Conservation (phyloP, 2,329 filamentous ascomycete species). For the Talaromyces sp. region DNA sequence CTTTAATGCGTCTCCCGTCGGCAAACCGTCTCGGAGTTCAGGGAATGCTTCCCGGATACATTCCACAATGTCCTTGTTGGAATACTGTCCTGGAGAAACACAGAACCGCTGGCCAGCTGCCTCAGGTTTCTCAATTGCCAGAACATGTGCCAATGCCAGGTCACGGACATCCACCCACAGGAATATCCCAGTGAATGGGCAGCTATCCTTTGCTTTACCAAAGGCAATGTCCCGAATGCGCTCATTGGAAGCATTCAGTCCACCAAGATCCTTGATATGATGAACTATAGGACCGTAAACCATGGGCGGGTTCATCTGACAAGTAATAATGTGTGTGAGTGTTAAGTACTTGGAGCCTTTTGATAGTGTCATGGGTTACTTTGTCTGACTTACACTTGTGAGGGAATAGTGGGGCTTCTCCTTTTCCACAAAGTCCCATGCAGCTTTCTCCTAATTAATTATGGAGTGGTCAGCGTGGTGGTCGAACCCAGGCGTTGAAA, state of each 20-base stretch:
- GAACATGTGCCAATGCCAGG: conserved; percentile 37
- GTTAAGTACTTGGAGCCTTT: background rate
- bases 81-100: conserved; percentile 32
- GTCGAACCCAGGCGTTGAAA: background rate
- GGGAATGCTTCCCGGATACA: conserved; percentile 35
- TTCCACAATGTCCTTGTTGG: conserved; percentile 33
- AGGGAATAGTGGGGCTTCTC: conserved; percentile 53
- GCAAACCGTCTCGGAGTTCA: conserved; percentile 30
- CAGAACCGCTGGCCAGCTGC: conserved; percentile 39
- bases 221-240: conserved; percentile 57
- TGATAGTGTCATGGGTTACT: background rate
- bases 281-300: conserved; percentile 58
- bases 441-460: conserved; percentile 46
- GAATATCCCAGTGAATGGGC: conserved; percentile 50
- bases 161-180: conserved; percentile 50
- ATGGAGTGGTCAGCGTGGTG: background rate
- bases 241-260: conserved; percentile 65
- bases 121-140: conserved; percentile 34
- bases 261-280: conserved; percentile 53
- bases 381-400: conserved; percentile 20
- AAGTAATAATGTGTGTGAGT: conserved; percentile 25
- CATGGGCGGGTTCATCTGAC: conserved; percentile 52
- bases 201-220: conserved; percentile 52
- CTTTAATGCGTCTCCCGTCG: conserved; percentile 27
- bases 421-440: conserved; percentile 55